These are phyloP conservation scores for Leishmania gerbilli DNA, from an alignment of 208 protist genomes.

Conservation along the genomic window DNA sequence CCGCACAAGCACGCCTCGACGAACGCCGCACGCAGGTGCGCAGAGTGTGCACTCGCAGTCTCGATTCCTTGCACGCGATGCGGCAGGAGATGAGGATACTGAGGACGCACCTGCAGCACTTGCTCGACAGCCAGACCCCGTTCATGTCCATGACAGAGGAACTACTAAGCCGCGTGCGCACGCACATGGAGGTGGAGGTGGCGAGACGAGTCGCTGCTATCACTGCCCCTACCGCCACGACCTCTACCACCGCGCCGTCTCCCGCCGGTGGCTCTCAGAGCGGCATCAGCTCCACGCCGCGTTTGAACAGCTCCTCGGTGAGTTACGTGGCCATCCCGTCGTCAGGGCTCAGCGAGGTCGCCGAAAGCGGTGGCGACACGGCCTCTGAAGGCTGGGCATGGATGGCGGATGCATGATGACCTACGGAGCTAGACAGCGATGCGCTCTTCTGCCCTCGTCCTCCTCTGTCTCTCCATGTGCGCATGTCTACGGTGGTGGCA, in stretches of 20 bases:
- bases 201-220: slow-evolving; percentile 6
- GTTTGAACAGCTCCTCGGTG: neutral
- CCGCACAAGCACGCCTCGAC: slow-evolving; percentile 37
- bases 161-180: slow-evolving; percentile 29
- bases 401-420: neutral
- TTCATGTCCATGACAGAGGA: slow-evolving; percentile 44
- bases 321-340: neutral
- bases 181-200: slow-evolving; percentile 33
- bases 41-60: slow-evolving; percentile 24
- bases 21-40: slow-evolving; percentile 20
- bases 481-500: neutral
- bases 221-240: slow-evolving; percentile 1
- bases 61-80: slow-evolving; percentile 29
- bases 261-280: neutral
- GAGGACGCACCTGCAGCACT: slow-evolving; percentile 34
- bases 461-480: neutral
- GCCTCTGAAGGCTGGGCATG: neutral
- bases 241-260: neutral
- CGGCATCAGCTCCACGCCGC: neutral
- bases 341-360: neutral
- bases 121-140: slow-evolving; percentile 36
- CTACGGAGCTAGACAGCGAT: neutral
- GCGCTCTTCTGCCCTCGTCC: neutral
- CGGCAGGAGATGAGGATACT: slow-evolving; percentile 39
- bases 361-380: neutral